phyloP scores from a whole-genome alignment of 768 basidiomycete genomes.

The Leucocoprinus birnbaumii region DNA sequence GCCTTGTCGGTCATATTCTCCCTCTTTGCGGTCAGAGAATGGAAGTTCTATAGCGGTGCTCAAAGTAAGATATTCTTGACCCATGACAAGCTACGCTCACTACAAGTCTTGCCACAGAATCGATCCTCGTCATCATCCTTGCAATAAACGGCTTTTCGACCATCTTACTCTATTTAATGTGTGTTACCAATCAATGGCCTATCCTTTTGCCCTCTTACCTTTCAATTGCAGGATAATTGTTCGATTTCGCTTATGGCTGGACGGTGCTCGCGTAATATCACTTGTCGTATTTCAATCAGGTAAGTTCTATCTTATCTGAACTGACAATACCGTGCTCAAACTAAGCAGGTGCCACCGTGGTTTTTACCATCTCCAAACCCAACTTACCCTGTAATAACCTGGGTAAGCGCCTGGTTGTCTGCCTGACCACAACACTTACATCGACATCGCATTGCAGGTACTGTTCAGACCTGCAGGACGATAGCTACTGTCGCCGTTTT shows the following conservation, averaged over 20 bases:
- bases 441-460: slow-evolving; percentile 16
- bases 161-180: slow-evolving; percentile 36
- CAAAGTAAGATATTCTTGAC: slow-evolving; percentile 25
- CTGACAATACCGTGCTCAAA: not conserved
- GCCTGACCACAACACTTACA: not conserved
- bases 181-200: slow-evolving; percentile 2
- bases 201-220: not conserved
- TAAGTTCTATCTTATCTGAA: slow-evolving; percentile 12
- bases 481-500: slow-evolving; percentile 25
- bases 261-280: slow-evolving; percentile 28
- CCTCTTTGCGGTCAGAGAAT: slow-evolving; percentile 31
- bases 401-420: slow-evolving; percentile 18
- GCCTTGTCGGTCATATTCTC: slow-evolving; percentile 29
- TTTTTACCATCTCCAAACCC: slow-evolving; percentile 26
- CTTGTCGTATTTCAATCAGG: slow-evolving; percentile 31
- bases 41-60: slow-evolving; percentile 25
- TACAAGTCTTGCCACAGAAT: slow-evolving; percentile 21
- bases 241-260: slow-evolving; percentile 34
- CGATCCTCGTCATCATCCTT: slow-evolving; percentile 28
- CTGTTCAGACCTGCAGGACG: slow-evolving; percentile 25
- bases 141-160: slow-evolving; percentile 27
- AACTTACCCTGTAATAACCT: slow-evolving; percentile 32
- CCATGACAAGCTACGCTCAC: not conserved
- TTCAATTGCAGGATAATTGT: slow-evolving; percentile 32
- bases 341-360: slow-evolving; percentile 27